Evolutionary conservation across 1,284 basidiomycete species (phyloP), one percentile per base, ranked within the genome.

Genomic region (Ustilago trichophora): DNA sequence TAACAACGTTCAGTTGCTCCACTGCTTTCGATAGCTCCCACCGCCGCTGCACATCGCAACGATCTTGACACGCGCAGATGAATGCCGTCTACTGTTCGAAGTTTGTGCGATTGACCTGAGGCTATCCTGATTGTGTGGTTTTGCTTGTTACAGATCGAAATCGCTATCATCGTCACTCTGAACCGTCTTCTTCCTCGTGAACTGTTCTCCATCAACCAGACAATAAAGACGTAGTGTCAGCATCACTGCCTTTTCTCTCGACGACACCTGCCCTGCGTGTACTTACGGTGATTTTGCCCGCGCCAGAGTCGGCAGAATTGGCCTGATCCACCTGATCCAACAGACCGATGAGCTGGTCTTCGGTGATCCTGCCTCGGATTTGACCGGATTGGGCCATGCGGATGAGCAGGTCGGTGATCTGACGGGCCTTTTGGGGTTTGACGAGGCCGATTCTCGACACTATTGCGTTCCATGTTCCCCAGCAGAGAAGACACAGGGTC

Each of bases 331-430:
- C 93, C 87, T 98, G 93, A 80, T 98, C 92, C 50, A 98, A 85
- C 16, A 98, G 84, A 31, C 89, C 90, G 76, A 98, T 95, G 56
- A 98, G 85, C 79, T 95, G 92, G 40, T 87, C 86, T 81, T 98
- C 95, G 22, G 87, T 89, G 36, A 98, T 90, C 50, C 90, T 86
- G 11, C 90, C 90, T 50, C 90, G 86, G 41, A 98, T 84, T 82
- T 97, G 93, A n/a, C 94, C 93, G 2, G 87, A 86, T 82, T 94
- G 92, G 7, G 91, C 93, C 92, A 97, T 94, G 35, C 91, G 87
- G 31, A 93, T 80, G 36, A 98, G 84, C 53, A 96, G 87, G 12
- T 86, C 86, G 82, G 96, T 91, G 70, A 98, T 93, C 81, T 93
- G 89, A 53, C 87, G 85, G 6, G 93, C 91, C 78, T 93, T 86